Evolutionary conservation across 805 yeast species (phyloP).

Genomic region (Candida nanaspora): DNA sequence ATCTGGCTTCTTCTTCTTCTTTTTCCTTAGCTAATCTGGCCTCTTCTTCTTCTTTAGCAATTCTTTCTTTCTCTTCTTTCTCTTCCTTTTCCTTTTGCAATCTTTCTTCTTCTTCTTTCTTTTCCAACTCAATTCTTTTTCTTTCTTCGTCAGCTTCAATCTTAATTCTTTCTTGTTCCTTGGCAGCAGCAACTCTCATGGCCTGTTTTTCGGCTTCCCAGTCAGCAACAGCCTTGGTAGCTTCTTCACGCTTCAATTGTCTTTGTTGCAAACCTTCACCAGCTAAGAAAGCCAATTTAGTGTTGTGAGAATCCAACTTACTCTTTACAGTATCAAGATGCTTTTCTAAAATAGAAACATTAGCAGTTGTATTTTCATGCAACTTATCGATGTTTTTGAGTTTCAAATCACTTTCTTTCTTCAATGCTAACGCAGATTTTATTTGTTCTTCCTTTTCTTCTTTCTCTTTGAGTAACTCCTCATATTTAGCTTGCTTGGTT

Average conservation of each 20-base stretch:
- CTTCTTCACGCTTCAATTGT: conserved; percentile 29
- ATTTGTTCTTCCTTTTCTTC: conserved; percentile 28
- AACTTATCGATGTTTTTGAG: conserved; percentile 26
- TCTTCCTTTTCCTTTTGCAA: conserved; percentile 19
- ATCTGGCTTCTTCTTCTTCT: conserved; percentile 22
- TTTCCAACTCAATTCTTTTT: conserved; percentile 34
- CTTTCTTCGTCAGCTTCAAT: conserved; percentile 32
- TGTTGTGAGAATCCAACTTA: conserved; percentile 36
- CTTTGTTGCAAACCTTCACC: conserved; percentile 31
- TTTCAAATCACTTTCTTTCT: conserved; percentile 34
- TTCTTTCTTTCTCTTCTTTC: conserved; percentile 19
- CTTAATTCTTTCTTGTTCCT: conserved; percentile 37
- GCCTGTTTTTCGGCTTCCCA: conserved; percentile 42
- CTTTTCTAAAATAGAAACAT: conserved; percentile 29
- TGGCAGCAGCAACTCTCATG: conserved; percentile 36
- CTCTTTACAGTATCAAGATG: conserved; percentile 38
- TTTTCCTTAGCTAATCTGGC: conserved; percentile 17
- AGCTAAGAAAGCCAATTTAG: conserved; percentile 32
- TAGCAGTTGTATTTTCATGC: conserved; percentile 30
- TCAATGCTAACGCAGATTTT: conserved; percentile 20
- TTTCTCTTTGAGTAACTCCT: conserved; percentile 35
- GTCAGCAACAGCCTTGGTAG: conserved; percentile 29
- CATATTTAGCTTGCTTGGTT: conserved; percentile 20
- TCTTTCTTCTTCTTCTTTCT: conserved; percentile 27
- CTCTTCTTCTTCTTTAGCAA: conserved; percentile 12